phyloP scores from a whole-genome alignment of 2,329 filamentous ascomycete species.

The Aspergillus costaricaensis region DNA sequence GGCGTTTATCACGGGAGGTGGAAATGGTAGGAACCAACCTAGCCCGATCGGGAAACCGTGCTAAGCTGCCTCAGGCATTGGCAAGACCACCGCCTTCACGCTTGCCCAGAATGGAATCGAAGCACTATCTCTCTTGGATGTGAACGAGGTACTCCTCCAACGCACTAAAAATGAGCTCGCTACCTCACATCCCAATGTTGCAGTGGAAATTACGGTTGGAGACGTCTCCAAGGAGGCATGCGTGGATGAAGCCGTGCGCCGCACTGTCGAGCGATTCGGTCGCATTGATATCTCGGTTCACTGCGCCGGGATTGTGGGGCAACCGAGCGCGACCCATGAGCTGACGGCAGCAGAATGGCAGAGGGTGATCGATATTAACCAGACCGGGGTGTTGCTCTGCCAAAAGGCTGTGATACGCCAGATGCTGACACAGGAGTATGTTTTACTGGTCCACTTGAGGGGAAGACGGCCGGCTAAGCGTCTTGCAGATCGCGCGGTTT shows the following conservation, averaged over 20 bases:
- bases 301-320: conserved; percentile 55
- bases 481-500: neutral
- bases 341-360: conserved; percentile 52
- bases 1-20: conserved; percentile 31
- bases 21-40: conserved; percentile 20
- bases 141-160: conserved; percentile 45
- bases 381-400: conserved; percentile 60
- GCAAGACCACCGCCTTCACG: conserved; percentile 51
- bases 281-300: conserved; percentile 60
- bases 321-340: conserved; percentile 49
- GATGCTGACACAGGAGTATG: conserved; percentile 31
- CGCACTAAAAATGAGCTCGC: conserved; percentile 32
- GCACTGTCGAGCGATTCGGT: conserved; percentile 51
- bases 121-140: conserved; percentile 54
- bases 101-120: conserved; percentile 53
- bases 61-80: conserved; percentile 49
- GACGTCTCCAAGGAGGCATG: conserved; percentile 51
- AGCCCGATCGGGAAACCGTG: neutral
- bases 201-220: conserved; percentile 45
- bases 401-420: neutral
- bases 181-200: conserved; percentile 42
- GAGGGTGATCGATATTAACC: conserved; percentile 55
- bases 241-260: conserved; percentile 48
- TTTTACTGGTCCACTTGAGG: neutral
- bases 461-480: conserved; percentile 7